These are phyloP conservation scores for Wallacemonas collosoma DNA, from an alignment of 208 protist species.

Conservation along the genomic window DNA sequence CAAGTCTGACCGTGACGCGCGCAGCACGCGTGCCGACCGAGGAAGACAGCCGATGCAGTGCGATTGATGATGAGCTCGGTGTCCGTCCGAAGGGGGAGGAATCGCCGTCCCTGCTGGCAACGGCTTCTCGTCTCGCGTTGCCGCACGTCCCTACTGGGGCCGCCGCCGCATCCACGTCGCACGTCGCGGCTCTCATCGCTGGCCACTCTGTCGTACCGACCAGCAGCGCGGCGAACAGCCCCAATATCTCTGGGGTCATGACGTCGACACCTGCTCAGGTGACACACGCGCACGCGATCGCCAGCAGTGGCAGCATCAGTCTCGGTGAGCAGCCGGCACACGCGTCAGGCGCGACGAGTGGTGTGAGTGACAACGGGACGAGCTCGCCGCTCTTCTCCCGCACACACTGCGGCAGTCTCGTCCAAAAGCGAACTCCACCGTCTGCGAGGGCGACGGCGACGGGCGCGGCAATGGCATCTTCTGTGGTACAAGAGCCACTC, in stretches of 20 bases:
- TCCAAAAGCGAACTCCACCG: background rate
- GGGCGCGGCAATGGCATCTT: background rate
- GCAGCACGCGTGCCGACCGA: no score
- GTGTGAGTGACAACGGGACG: background rate
- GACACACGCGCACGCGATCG: background rate
- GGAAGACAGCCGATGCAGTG: background rate
- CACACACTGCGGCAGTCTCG: background rate
- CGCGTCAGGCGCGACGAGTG: background rate
- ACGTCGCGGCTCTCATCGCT: background rate
- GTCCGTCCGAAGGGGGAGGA: background rate
- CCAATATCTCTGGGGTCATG: background rate
- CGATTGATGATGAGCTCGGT: background rate
- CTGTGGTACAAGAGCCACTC: background rate
- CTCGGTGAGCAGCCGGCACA: background rate
- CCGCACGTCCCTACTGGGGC: constrained; percentile 20
- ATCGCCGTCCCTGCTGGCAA: constrained; percentile 18
- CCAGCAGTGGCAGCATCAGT: background rate
- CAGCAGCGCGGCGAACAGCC: background rate
- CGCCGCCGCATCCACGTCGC: background rate
- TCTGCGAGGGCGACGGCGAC: background rate
- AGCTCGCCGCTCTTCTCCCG: constrained; percentile 9
- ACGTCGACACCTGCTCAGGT: background rate
- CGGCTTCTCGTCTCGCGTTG: constrained; percentile 6
- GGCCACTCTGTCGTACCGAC: background rate
- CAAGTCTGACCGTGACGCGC: no score